Base-by-base conservation (phyloP, 1,139 yeast species). In the Scheffersomyces titani region DNA sequence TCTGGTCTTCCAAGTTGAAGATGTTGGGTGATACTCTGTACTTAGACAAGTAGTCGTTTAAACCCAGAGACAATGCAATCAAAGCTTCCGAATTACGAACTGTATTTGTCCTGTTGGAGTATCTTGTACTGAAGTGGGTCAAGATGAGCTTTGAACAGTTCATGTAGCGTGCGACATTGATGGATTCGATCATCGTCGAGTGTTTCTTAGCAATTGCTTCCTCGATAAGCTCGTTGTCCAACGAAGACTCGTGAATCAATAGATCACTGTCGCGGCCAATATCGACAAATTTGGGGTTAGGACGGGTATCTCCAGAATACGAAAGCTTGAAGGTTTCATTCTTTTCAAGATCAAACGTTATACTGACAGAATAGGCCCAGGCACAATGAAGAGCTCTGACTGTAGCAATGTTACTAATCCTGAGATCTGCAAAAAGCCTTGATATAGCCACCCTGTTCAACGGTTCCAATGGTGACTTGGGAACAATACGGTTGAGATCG, bases 251-350 rank as follows among this genome's bases (percentile, higher is more conserved):
- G 69, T 94, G 99, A 52, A 94, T 87, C 58, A 94, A 77, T 54
- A 96, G 72, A 66, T 92, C 96, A 51, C 92, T 85, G n/a, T 77
- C 72, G 40, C 70, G 61, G 0, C 97, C 98, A 54, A 90, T 83
- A 5, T 77, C 80, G 61, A 89, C 90, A 62, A 80, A 80, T 52
- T 70, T 74, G 4, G 77, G 69, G 61, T 87, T 88, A 0, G 99
- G 99, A 65, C 98, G 83, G 0, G 98, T 92, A 68, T 94, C 99
- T 9, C 99, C 99, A 0, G 98, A 92, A 69, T 91, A 96, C 0
- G 98, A 88, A 1, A 93, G 78, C 63, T 84, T 88, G 75, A 92
- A 91, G 0, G 70, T 62, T 30, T 67, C 69, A 5, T 50, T 54
- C 3, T 49, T 22, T 2, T 71, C 69, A 13, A 60, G 46, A 20